Evolutionary conservation across 805 yeast genomes (phyloP), one percentile per base, ranked within the genome.

Genomic region (Spathaspora gorwiae): DNA sequence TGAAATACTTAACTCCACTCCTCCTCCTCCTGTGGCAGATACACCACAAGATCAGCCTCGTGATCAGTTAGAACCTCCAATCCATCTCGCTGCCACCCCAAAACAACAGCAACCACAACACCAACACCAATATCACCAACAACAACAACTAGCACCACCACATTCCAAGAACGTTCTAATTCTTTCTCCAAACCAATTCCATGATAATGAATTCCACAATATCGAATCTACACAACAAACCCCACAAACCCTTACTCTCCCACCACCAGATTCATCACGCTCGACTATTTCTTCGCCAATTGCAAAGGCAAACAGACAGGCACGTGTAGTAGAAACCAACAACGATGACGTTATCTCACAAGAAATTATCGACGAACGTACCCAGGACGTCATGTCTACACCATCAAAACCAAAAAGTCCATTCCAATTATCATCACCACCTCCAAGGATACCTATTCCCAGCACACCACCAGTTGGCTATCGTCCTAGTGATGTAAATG

Each of bases 291-390:
- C 70, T 7, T 67, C 73, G 27, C 76, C 76, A 6, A 56, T 66
- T 56, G 76, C 75, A 1, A 65, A 57, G 49, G 70, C 61, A 6
- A 71, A 71, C 45, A 58, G 76, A 42, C 76, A 71, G 50, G 76
- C 76, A 2, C 59, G 75, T 27, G 74, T 71, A 7, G 66, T 71
- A 4, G 76, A 71, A 47, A 63, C 70, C 2, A 60, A 57, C 42
- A 15, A 27, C 11, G 59, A 55, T 35, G 45, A 51, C 19, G 41
- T 43, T 8, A 26, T 40, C 11, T 10, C 39, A 8, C 37, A 34
- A 11, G 14, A 13, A 36, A 26, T 27, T 7, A 12, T 13, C 2
- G 27, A 12, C 24, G 26, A 12, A 15, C 12, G 19, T 35, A 36
- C 15, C 26, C 29, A 4, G 3, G 37, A 35, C 19, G 26, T 35